phyloP scores from a whole-genome alignment of 2,329 filamentous ascomycete species.

The Colletotrichum sojae region DNA sequence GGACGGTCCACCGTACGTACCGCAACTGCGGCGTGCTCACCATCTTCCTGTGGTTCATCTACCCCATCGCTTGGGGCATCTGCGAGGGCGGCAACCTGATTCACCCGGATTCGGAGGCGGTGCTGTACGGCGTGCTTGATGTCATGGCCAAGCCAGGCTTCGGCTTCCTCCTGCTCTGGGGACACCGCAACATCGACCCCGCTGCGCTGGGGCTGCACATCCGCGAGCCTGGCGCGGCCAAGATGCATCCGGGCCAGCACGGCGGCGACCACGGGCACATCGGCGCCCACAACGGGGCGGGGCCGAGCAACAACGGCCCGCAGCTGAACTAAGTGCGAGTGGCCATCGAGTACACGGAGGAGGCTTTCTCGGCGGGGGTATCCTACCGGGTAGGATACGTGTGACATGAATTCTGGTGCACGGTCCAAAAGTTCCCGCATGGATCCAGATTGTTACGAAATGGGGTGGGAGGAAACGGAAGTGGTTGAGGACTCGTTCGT shows the following conservation, averaged over 20 bases:
- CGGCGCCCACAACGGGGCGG: slow-evolving; percentile 4
- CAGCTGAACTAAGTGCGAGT: neutral
- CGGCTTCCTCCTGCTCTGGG: slow-evolving; percentile 71
- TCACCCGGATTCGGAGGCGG: slow-evolving; percentile 74
- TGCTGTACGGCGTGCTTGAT: slow-evolving; percentile 79
- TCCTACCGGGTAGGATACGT: too few species aligned
- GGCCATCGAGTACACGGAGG: too few species aligned
- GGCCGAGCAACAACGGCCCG: neutral
- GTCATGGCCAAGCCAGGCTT: slow-evolving; percentile 76
- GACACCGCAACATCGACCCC: slow-evolving; percentile 74
- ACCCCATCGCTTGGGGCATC: slow-evolving; percentile 76
- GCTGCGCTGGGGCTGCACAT: slow-evolving; percentile 66
- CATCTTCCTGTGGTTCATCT: slow-evolving; percentile 74
- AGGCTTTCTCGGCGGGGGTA: too few species aligned
- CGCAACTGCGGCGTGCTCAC: slow-evolving; percentile 70
- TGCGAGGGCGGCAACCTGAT: slow-evolving; percentile 77
- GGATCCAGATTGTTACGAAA: too few species aligned
- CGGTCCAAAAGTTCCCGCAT: too few species aligned
- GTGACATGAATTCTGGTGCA: too few species aligned
- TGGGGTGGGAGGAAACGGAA: too few species aligned
- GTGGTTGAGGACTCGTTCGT: too few species aligned
- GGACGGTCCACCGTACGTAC: slow-evolving; percentile 67
- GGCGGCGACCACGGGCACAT: slow-evolving; percentile 29
- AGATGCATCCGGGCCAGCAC: slow-evolving; percentile 27
- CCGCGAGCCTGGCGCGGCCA: slow-evolving; percentile 43